phyloP scores from a whole-genome alignment of 164 flowering plant species.

The Liriodendron chinense region DNA sequence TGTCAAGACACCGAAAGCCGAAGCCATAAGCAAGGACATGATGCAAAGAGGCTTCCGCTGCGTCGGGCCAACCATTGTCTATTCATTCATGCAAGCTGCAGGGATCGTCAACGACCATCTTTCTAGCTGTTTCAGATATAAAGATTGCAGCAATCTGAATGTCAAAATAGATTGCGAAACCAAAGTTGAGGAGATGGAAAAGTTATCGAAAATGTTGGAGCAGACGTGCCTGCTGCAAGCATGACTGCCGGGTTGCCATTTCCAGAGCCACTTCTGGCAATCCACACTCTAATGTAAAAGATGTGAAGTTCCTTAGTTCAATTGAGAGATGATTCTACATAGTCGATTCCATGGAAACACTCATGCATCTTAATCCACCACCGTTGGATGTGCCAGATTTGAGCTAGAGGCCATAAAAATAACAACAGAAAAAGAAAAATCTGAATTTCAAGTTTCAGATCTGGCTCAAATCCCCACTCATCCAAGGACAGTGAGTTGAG shows the following conservation, averaged over 20 bases:
- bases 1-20: slow-evolving; percentile 84
- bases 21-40: slow-evolving; percentile 78
- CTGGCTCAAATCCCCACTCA: not conserved
- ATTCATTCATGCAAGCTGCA: slow-evolving; percentile 85
- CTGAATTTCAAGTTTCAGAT: not conserved
- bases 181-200: slow-evolving; percentile 21
- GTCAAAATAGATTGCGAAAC: slow-evolving; percentile 16
- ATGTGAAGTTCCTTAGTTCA: not conserved
- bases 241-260: slow-evolving; percentile 10
- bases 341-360: not conserved
- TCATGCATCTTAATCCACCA: not conserved
- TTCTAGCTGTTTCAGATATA: slow-evolving; percentile 65
- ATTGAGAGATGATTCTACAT: not conserved
- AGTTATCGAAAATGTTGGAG: slow-evolving; percentile 21
- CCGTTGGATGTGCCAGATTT: not conserved
- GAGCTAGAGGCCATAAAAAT: no score
- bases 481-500: no score
- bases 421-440: not conserved
- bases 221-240: slow-evolving; percentile 20
- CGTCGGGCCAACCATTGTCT: slow-evolving; percentile 76
- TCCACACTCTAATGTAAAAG: not conserved
- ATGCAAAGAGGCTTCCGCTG: slow-evolving; percentile 83
- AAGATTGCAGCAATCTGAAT: slow-evolving; percentile 44
- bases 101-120: slow-evolving; percentile 87
- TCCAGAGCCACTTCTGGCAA: not conserved